Conservation (phyloP, 2,329 filamentous ascomycete genomes). For the Alternaria arborescens region DNA sequence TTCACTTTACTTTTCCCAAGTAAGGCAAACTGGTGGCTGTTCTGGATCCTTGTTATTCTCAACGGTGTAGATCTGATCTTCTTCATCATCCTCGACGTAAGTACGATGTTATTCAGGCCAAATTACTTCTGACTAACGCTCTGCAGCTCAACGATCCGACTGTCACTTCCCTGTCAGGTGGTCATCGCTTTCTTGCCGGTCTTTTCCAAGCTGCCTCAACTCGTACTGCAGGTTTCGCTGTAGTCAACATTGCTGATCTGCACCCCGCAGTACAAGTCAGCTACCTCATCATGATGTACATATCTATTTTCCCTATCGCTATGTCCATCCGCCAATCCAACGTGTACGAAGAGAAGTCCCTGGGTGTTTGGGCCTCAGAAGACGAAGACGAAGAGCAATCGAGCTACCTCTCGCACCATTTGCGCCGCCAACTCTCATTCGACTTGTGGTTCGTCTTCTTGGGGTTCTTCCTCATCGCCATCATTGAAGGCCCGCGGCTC, state of each 20-base stretch:
- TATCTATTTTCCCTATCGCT: constrained; percentile 94
- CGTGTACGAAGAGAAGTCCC: constrained; percentile 90
- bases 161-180: constrained; percentile 73
- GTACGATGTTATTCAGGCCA: constrained; percentile 42
- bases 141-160: constrained; percentile 72
- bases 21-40: constrained; percentile 93
- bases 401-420: constrained; percentile 89
- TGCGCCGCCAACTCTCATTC: constrained; percentile 92
- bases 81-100: constrained; percentile 89
- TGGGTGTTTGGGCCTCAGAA: constrained; percentile 73
- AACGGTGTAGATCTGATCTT: constrained; percentile 88
- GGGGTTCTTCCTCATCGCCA: constrained; percentile 90
- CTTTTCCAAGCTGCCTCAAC: constrained; percentile 91
- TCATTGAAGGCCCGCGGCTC: constrained; percentile 80
- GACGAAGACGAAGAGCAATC: constrained; percentile 65
- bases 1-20: constrained; percentile 94
- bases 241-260: constrained; percentile 77
- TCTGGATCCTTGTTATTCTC: constrained; percentile 81
- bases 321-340: constrained; percentile 94
- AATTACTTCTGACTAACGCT: constrained; percentile 7
- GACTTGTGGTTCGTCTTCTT: constrained; percentile 97
- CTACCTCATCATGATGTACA: constrained; percentile 99
- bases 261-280: constrained; percentile 93
- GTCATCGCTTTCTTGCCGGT: constrained; percentile 81
- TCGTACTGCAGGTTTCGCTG: constrained; percentile 87